phyloP scores from a whole-genome alignment of 2,329 filamentous ascomycete genomes.

The Grosmannia penicillata region DNA sequence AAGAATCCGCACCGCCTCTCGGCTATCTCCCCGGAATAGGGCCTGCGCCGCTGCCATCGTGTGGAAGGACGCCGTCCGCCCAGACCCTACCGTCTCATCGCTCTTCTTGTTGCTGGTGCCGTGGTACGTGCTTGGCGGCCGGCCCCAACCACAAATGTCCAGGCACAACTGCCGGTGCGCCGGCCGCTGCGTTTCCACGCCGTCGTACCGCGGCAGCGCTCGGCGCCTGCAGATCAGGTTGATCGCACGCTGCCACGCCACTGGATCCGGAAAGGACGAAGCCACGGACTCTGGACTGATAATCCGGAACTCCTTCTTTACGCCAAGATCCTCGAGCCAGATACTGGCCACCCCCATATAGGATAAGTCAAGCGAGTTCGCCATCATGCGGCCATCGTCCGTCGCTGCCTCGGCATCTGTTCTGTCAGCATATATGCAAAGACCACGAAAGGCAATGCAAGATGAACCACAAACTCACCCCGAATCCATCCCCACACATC shows the following conservation, averaged over 20 bases:
- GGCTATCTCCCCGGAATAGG: slow-evolving; percentile 55
- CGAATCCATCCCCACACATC: slow-evolving; percentile 67
- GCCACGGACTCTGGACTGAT: slow-evolving; percentile 24
- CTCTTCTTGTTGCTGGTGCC: not conserved
- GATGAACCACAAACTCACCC: slow-evolving; percentile 37
- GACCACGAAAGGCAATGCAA: too few relatives aligned
- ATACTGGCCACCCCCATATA: slow-evolving; percentile 61
- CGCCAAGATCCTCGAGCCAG: slow-evolving; percentile 56
- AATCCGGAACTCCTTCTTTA: slow-evolving; percentile 12
- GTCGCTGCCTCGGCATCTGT: slow-evolving; percentile 46
- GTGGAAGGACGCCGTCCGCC: slow-evolving; percentile 38
- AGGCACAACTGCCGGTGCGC: slow-evolving; percentile 63
- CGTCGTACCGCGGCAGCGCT: slow-evolving; percentile 28
- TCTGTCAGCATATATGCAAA: too few relatives aligned
- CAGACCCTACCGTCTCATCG: slow-evolving; percentile 20
- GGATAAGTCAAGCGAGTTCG: slow-evolving; percentile 53
- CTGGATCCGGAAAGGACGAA: slow-evolving; percentile 30
- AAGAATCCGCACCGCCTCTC: slow-evolving; percentile 54
- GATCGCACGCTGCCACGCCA: slow-evolving; percentile 47
- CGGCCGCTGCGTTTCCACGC: slow-evolving; percentile 34
- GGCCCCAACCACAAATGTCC: slow-evolving; percentile 59
- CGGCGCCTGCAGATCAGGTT: slow-evolving; percentile 48
- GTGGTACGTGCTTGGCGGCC: slow-evolving; percentile 20
- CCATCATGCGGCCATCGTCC: slow-evolving; percentile 54
- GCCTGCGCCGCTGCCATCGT: slow-evolving; percentile 67